Percentiles rank a stretch among this genome's conserved stretches.
phyloP scores from a whole-genome alignment of 176 grass and related monocot species.

The Zea luxurians region DNA sequence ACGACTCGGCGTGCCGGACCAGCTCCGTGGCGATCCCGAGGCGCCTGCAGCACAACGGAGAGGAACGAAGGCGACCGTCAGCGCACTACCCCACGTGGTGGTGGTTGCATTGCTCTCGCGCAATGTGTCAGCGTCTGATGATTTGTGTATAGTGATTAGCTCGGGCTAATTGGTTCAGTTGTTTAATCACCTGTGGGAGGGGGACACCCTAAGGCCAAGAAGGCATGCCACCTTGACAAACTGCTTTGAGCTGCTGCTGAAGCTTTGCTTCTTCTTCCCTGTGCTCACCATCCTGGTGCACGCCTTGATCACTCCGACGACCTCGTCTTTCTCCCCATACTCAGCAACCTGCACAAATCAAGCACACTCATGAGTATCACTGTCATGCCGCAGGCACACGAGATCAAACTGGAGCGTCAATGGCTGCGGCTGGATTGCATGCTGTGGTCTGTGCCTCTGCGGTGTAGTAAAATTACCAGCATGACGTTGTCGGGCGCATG shows the following conservation, averaged over 20 bases:
- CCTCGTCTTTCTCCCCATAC: conserved; percentile 53
- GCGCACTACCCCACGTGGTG: background rate
- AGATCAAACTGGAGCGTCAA: conserved; percentile 22
- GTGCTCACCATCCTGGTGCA: conserved; percentile 64
- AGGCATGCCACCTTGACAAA: conserved; percentile 65
- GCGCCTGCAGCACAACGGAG: conserved; percentile 37
- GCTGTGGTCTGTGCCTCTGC: background rate
- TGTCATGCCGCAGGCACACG: background rate
- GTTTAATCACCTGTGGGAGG: conserved; percentile 56
- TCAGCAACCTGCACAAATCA: conserved; percentile 55
- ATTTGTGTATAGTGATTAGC: background rate
- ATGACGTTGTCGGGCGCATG: conserved; percentile 66
- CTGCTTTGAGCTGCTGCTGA: conserved; percentile 1
- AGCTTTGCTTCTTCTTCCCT: conserved; percentile 27
- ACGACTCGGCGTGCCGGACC: conserved; percentile 52
- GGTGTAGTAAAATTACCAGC: conserved; percentile 45
- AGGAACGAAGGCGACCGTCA: background rate
- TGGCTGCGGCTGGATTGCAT: background rate
- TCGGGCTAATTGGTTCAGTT: background rate
- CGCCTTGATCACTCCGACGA: conserved; percentile 68
- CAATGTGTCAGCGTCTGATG: conserved; percentile 10
- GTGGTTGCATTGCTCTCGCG: conserved; percentile 13
- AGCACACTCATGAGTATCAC: background rate
- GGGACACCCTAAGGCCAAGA: conserved; percentile 75
- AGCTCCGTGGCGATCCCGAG: conserved; percentile 64